These are phyloP conservation scores for Castanea mollissima DNA, from an alignment of 306 rosid species.

Conservation along the genomic window DNA sequence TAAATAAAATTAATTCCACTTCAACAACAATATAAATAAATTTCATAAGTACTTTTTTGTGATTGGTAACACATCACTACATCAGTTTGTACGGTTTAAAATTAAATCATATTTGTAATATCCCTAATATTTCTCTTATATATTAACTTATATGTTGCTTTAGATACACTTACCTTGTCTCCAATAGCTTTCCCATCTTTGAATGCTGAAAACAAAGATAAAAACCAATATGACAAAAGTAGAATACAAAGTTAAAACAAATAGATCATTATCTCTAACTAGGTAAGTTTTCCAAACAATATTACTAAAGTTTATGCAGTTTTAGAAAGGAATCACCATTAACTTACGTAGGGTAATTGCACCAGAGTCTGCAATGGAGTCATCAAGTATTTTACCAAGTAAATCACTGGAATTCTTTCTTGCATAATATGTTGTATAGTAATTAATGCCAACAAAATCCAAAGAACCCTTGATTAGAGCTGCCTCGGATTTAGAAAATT, in stretches of 20 bases:
- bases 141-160: too few relatives aligned
- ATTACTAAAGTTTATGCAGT: neutral
- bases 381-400: constrained; percentile 41
- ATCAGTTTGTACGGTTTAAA: too few relatives aligned
- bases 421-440: constrained; percentile 82
- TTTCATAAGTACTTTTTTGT: too few relatives aligned
- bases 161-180: constrained; percentile 50
- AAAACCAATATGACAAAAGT: neutral
- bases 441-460: constrained; percentile 94
- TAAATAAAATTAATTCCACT: too few relatives aligned
- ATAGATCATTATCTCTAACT: neutral
- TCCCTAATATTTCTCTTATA: too few relatives aligned
- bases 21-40: too few relatives aligned
- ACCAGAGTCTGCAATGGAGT: constrained; percentile 63
- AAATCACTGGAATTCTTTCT: constrained; percentile 18
- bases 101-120: too few relatives aligned
- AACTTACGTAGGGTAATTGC: constrained; percentile 74
- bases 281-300: neutral
- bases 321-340: neutral
- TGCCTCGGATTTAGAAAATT: constrained; percentile 46
- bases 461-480: constrained; percentile 60
- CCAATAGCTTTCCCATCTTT: constrained; percentile 59
- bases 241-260: neutral
- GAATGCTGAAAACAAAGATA: constrained; percentile 60
- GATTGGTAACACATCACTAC: too few relatives aligned